phyloP scores from a whole-genome alignment of 2,329 filamentous ascomycete genomes.

The Magnaporthales sp. region DNA sequence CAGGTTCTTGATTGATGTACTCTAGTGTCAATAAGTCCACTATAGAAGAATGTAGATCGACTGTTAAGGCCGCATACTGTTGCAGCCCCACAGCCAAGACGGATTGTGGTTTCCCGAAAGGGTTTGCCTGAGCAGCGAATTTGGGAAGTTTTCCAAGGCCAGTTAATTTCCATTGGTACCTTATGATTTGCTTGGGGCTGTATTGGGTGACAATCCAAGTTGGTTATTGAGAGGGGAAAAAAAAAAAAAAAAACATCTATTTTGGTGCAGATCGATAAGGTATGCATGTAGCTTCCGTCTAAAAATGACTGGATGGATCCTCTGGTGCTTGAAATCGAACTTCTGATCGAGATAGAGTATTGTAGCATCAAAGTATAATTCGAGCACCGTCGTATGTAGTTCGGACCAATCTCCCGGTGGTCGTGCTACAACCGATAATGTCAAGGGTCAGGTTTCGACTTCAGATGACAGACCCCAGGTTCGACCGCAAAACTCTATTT shows the following conservation, averaged over 20 bases:
- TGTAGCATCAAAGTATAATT: neutral
- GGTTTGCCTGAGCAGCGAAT: neutral
- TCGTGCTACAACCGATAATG: neutral
- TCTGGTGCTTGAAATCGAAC: neutral
- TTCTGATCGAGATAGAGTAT: neutral
- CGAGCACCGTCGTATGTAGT: neutral
- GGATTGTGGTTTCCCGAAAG: neutral
- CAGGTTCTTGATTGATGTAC: too few species aligned
- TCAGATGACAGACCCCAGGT: neutral
- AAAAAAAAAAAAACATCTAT: neutral
- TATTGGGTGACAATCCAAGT: too few species aligned
- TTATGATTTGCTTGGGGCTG: too few species aligned
- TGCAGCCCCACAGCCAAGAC: neutral
- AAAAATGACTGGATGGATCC: neutral
- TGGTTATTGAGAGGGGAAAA: too few species aligned
- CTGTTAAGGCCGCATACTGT: neutral
- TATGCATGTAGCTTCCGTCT: neutral
- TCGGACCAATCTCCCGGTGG: neutral
- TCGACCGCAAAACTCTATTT: neutral
- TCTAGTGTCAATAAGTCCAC: too few species aligned
- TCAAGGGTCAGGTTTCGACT: neutral
- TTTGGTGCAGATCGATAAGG: neutral
- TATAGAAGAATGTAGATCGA: neutral
- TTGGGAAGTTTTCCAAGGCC: neutral
- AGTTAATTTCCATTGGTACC: neutral